Evolutionary conservation across 768 basidiomycete genomes (phyloP).

Genomic region (Mycena metata): DNA sequence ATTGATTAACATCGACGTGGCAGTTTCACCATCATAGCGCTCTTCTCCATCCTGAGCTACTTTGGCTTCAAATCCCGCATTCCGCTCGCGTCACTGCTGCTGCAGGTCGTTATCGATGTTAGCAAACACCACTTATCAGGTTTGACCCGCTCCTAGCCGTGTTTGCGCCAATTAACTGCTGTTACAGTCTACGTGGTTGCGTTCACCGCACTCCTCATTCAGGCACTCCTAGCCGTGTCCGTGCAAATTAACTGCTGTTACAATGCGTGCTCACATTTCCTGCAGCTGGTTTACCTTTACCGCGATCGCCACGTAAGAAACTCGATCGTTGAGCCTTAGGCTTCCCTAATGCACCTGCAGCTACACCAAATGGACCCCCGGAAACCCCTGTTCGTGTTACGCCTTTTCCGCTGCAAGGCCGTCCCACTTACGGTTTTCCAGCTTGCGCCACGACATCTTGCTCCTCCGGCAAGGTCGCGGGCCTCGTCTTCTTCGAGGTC

Average conservation of each 20-base stretch:
- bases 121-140: slow-evolving; percentile 91
- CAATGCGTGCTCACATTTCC: slow-evolving; percentile 27
- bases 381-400: slow-evolving; percentile 69
- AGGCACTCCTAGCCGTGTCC: slow-evolving; percentile 78
- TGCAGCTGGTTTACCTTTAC: slow-evolving; percentile 84
- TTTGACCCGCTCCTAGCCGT: too few species aligned
- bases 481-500: slow-evolving; percentile 81
- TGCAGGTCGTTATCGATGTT: slow-evolving; percentile 88
- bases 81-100: slow-evolving; percentile 80
- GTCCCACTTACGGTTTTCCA: slow-evolving; percentile 42
- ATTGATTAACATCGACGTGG: slow-evolving; percentile 16
- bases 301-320: slow-evolving; percentile 73
- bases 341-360: slow-evolving; percentile 40
- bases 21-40: slow-evolving; percentile 84
- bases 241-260: slow-evolving; percentile 40
- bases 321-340: background rate
- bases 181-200: slow-evolving; percentile 84
- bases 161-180: too few species aligned
- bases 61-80: slow-evolving; percentile 81
- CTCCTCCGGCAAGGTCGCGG: slow-evolving; percentile 82
- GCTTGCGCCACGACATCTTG: slow-evolving; percentile 69
- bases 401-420: background rate
- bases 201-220: slow-evolving; percentile 76
- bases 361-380: slow-evolving; percentile 81
- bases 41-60: slow-evolving; percentile 82